Evolutionary conservation across 1,284 basidiomycete species (phyloP).

Genomic region (Naganishia cerealis): DNA sequence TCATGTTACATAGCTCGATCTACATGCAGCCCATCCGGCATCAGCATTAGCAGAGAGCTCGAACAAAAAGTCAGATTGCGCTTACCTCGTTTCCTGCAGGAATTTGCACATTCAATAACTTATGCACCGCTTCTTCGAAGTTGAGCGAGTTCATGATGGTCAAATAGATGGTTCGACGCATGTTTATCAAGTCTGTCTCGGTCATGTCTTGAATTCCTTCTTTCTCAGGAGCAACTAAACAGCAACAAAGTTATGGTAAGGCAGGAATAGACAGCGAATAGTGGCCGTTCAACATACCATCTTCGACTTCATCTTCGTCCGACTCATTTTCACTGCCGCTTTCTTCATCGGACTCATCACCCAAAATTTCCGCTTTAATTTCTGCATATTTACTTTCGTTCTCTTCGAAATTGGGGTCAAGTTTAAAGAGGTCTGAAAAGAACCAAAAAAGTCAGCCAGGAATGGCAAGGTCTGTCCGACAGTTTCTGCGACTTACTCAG

Average conservation of each 20-base stretch:
- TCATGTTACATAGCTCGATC: constrained; percentile 97
- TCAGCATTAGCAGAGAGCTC: constrained; percentile 27
- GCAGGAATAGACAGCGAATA: neutral
- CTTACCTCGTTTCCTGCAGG: constrained; percentile 86
- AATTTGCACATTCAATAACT: constrained; percentile 88
- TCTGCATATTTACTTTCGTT: constrained; percentile 91
- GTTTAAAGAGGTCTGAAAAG: constrained; percentile 86
- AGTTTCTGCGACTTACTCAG: constrained; percentile 65
- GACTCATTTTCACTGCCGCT: constrained; percentile 72
- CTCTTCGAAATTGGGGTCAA: constrained; percentile 80
- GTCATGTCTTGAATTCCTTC: constrained; percentile 92
- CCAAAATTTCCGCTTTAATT: constrained; percentile 92
- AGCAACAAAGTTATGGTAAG: constrained; percentile 27
- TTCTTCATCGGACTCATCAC: constrained; percentile 59
- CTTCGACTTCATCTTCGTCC: constrained; percentile 67
- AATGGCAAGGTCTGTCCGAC: neutral
- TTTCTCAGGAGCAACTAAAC: constrained; percentile 66
- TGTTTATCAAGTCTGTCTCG: constrained; percentile 91
- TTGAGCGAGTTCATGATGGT: constrained; percentile 90
- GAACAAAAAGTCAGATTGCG: constrained; percentile 1
- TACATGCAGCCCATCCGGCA: constrained; percentile 46
- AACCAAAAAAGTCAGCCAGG: constrained; percentile 26
- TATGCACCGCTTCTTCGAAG: constrained; percentile 98
- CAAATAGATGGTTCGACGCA: constrained; percentile 90
- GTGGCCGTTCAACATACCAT: constrained; percentile 41